phyloP scores from a whole-genome alignment of 106 monocot genomes.

The Chionographis japonica region DNA sequence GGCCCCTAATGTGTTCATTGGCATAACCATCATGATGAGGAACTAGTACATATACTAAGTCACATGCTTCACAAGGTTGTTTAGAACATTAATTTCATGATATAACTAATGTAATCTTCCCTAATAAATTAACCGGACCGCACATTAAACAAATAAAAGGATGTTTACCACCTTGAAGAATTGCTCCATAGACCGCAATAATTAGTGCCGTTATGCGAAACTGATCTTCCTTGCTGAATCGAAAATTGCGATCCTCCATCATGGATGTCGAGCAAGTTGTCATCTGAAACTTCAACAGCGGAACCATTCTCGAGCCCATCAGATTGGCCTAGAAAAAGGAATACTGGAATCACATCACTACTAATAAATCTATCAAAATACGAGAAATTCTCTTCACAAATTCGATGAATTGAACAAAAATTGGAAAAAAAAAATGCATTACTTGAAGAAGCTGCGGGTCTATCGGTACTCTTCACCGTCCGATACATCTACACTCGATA shows the following conservation, averaged over 20 bases:
- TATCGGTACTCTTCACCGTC: conserved; percentile 68
- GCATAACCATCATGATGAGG: no score
- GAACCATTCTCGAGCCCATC: conserved; percentile 67
- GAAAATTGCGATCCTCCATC: conserved; percentile 16
- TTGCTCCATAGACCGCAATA: conserved; percentile 30
- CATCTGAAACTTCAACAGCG: conserved; percentile 57
- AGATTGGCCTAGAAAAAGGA: conserved; percentile 20
- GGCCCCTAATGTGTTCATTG: no score
- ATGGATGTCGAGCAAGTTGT: conserved; percentile 34
- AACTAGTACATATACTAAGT: no score
- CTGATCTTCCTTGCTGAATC: conserved; percentile 5
- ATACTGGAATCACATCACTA: background rate
- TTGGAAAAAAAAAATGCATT: background rate
- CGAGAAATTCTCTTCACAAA: no score
- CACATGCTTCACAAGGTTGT: no score
- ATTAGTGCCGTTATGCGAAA: background rate
- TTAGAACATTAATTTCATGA: no score
- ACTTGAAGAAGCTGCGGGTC: conserved; percentile 53
- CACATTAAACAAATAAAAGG: background rate
- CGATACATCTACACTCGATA: conserved; percentile 56
- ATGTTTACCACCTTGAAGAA: conserved; percentile 24
- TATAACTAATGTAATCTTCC: background rate
- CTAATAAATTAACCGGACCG: no score
- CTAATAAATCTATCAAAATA: no score
- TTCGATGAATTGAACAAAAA: no score